phyloP scores from a whole-genome alignment of 2,329 filamentous ascomycete species.

The Diaporthe ampelina region DNA sequence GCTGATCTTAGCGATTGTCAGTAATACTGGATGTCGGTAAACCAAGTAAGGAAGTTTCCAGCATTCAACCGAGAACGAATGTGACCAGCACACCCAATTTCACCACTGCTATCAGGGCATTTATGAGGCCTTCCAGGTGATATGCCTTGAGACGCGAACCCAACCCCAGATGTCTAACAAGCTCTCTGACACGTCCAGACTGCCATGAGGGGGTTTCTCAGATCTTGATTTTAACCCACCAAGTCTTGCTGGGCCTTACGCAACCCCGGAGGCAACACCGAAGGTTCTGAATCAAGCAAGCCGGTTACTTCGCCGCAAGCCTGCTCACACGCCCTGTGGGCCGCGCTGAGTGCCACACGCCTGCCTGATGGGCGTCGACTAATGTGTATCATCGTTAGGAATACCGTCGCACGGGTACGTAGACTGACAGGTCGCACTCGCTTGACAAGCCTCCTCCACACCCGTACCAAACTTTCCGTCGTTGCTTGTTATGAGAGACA shows the following conservation, averaged over 20 bases:
- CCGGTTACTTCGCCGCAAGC: background rate
- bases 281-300: background rate
- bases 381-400: background rate
- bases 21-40: background rate
- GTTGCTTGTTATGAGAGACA: background rate
- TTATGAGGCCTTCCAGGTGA: background rate
- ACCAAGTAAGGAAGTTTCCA: background rate
- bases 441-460: background rate
- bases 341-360: background rate
- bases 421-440: background rate
- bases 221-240: background rate
- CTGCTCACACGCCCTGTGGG: background rate
- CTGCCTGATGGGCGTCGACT: background rate
- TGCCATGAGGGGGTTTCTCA: background rate
- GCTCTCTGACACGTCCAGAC: no score
- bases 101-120: background rate
- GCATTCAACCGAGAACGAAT: background rate
- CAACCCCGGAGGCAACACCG: no score
- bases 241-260: background rate
- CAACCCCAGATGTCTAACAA: no score
- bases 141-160: no score
- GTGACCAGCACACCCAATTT: background rate
- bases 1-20: background rate
- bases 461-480: background rate
- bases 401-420: background rate